Base-by-base conservation (phyloP, 1,284 basidiomycete species). In the Malassezia japonica region DNA sequence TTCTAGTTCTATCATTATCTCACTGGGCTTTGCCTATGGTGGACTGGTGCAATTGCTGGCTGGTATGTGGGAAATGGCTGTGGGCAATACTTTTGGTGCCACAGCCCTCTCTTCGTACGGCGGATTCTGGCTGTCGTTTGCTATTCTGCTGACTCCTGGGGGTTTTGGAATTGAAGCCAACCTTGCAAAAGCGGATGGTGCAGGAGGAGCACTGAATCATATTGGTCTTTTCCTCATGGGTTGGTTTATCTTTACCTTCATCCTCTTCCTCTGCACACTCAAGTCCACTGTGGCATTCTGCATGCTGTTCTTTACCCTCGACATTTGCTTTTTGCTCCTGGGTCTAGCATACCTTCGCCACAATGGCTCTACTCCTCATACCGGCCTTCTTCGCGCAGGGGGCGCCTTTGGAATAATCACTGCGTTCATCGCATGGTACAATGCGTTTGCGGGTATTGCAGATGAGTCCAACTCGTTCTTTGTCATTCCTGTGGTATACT, bases 261-360 rank as follows among this genome's bases (percentile, higher is more conserved):
- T 65, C 43, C 52, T 65, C 56, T 39, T 65, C 13, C 23, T 64
- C 13, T 62, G 61, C 24, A 60, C 59, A 8, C 57, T 68, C 51
- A 49, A 65, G 16, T 62, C 62, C 4, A 62, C 60, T 9, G 56
- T 67, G 15, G 66, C 56, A 18, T 55, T 72, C 29, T 62, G 82
- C 36, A 64, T 77, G 3, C 78, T 92, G 24, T 85, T 95, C 75
- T 78, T 80, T 70, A 81, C 81, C 76, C 79, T 94, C 5, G 78
- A 81, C 25, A 57, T 79, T 31, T 78, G 77, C 9, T 79, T 79
- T 72, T 65, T 76, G 45, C 55, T 77, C 1, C 60, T 63, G 42
- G 76, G 58, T 54, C 59, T 73, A 25, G 50, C 56, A 20, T 60
- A 65, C 38, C 48, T 68, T 20, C 21, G 12, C 23, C 57, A 62